phyloP scores from a whole-genome alignment of 805 yeast genomes.

The Hagleromyces aurorensis region DNA sequence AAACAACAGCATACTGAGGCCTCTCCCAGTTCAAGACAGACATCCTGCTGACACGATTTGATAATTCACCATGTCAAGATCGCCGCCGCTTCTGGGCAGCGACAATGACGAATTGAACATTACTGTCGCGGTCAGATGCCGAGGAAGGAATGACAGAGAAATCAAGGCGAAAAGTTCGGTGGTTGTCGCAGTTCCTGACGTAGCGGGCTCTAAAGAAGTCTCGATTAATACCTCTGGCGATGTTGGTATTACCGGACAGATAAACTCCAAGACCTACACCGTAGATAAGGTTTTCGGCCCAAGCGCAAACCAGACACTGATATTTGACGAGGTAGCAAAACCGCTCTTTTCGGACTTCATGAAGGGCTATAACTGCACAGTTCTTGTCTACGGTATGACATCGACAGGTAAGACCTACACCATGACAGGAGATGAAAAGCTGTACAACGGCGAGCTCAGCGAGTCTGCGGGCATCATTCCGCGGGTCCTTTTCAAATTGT shows the following conservation, averaged over 20 bases:
- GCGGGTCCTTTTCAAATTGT: conserved; percentile 47
- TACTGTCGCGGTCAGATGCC: conserved; percentile 55
- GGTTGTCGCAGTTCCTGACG: conserved; percentile 46
- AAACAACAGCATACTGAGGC: no score
- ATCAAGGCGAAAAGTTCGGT: conserved; percentile 50
- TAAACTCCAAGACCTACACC: conserved; percentile 49
- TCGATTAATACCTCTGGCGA: conserved; percentile 38
- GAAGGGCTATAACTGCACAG: conserved; percentile 71
- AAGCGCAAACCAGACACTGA: conserved; percentile 58
- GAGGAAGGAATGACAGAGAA: conserved; percentile 55
- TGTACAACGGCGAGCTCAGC: conserved; percentile 29
- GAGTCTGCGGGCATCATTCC: conserved; percentile 62
- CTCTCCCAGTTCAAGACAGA: no score
- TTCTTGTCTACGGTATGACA: conserved; percentile 86
- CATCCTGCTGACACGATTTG: no score
- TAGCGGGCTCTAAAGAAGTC: conserved; percentile 39
- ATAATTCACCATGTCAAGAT: conserved; percentile 9
- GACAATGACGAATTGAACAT: conserved; percentile 39
- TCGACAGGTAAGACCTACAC: conserved; percentile 84
- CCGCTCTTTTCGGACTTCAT: conserved; percentile 61
- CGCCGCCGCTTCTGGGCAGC: conserved; percentile 8
- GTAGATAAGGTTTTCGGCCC: conserved; percentile 83
- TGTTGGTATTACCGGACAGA: conserved; percentile 34
- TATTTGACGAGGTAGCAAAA: conserved; percentile 61
- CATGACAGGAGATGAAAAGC: conserved; percentile 60